Base-by-base conservation (phyloP, 345 rosid species). In the Brassica juncea region DNA sequence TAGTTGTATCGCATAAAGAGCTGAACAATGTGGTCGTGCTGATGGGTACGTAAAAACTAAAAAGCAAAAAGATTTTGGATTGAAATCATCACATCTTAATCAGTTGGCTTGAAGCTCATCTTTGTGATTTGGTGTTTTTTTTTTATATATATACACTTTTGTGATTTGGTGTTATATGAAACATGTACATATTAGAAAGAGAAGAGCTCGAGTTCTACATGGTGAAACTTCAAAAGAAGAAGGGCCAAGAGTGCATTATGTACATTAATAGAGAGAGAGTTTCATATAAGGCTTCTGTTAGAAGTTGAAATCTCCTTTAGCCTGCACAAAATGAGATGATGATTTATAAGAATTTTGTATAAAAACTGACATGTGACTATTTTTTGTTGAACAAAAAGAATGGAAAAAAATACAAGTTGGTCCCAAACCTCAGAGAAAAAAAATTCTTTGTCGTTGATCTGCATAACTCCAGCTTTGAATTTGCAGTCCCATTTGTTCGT, bases 141-240 rank as follows among this genome's bases (percentile, higher is more conserved):
- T 34, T 34, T 6, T 5, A 34, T 7, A 34, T 5, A 34, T 6
- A 34, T 28, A 28, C 31, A 28, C 5, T 28, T 34, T 34, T 34
- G 8, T 34, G 0, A 6, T 19, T 15, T 58, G 28, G 66, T 58
- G 32, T 28, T 9, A 64, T 52, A 6, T 21, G 27, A 31, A 65
- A 65, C 64, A 73, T 69, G 47, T 79, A 68, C 65, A 68, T 79
- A 6, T 68, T 79, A 42, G 74, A 73, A 59, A 66, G 74, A 4
- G 74, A 49, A 47, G 66, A 79, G 68, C 70, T 73, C 5, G 57
- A 79, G 23, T 80, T 75, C 67, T 55, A 75, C 61, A 28, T 3
- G 31, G 31, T 3, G 31, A 28, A 28, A 28, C 31, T 34, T 34
- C 37, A 34, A 34, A 34, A 34, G 2, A 34, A 34, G 31, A 28